A percentile compares a stretch with the other conserved stretches of the same genome.
phyloP scores from a whole-genome alignment of 23 red algal genomes.

The Gracilaria gracilis region DNA sequence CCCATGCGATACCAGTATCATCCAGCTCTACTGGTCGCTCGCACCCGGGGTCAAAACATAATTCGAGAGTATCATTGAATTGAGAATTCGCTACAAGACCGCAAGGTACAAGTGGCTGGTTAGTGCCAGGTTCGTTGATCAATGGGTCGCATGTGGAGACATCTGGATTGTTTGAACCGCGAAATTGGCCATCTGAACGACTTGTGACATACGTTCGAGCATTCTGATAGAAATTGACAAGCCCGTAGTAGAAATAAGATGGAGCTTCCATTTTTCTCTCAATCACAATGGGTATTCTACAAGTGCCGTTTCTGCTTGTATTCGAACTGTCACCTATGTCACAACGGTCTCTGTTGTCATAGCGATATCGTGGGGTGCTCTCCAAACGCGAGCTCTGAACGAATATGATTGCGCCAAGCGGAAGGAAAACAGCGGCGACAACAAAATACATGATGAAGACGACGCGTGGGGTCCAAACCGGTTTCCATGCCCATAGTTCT shows the following conservation, averaged over 20 bases:
- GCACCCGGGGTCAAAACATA: slow-evolving; percentile 55
- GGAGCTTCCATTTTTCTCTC: slow-evolving; percentile 49
- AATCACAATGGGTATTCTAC: slow-evolving; percentile 41
- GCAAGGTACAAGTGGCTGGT: slow-evolving; percentile 61
- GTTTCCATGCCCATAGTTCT: slow-evolving; percentile 82
- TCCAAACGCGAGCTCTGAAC: slow-evolving; percentile 46
- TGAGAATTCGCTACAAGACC: slow-evolving; percentile 74
- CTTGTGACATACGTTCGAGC: slow-evolving; percentile 71
- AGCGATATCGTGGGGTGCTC: slow-evolving; percentile 54
- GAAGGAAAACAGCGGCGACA: slow-evolving; percentile 65
- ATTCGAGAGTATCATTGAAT: slow-evolving; percentile 78
- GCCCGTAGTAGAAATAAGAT: slow-evolving; percentile 81
- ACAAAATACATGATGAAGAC: slow-evolving; percentile 79
- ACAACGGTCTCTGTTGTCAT: slow-evolving; percentile 67
- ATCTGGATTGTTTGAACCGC: slow-evolving; percentile 45
- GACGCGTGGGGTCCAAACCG: slow-evolving; percentile 73
- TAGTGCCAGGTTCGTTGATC: not conserved
- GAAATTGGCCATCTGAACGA: slow-evolving; percentile 61
- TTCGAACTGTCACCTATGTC: slow-evolving; percentile 36
- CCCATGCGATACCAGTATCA: slow-evolving; percentile 73
- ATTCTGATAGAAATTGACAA: slow-evolving; percentile 90
- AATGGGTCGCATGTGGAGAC: slow-evolving; percentile 63
- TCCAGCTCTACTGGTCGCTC: slow-evolving; percentile 13
- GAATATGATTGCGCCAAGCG: slow-evolving; percentile 73
- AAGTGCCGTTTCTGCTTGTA: slow-evolving; percentile 4